Percentiles rank a stretch among this genome's conserved stretches.
phyloP scores from a whole-genome alignment of 1,284 basidiomycete genomes.

The Bjerkandera adusta region DNA sequence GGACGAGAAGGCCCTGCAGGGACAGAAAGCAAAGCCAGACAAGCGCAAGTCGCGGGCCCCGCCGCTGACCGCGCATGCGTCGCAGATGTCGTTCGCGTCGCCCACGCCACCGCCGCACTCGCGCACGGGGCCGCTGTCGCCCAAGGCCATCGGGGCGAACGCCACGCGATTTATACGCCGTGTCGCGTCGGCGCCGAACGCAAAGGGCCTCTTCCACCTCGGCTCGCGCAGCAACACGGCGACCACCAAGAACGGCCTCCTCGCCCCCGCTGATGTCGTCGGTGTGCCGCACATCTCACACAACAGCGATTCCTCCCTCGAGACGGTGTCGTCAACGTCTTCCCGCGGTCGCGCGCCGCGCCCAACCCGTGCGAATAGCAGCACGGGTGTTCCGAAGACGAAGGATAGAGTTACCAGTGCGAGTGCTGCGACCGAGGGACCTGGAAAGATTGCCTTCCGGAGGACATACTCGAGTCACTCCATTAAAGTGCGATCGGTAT shows the following conservation, averaged over 20 bases:
- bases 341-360: constrained; percentile 50
- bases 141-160: constrained; percentile 63
- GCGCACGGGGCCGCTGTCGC: constrained; percentile 47
- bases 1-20: constrained; percentile 36
- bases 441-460: constrained; percentile 76
- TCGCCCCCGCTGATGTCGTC: constrained; percentile 61
- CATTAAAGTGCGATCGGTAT: constrained; percentile 89
- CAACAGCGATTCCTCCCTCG: constrained; percentile 63
- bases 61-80: constrained; percentile 31
- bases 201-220: constrained; percentile 83
- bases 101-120: constrained; percentile 34
- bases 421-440: constrained; percentile 37
- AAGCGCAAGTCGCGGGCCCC: constrained; percentile 26
- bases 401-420: constrained; percentile 45
- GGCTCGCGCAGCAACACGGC: constrained; percentile 46
- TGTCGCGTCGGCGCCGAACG: constrained; percentile 95
- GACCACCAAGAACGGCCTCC: constrained; percentile 71
- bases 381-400: constrained; percentile 29
- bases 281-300: constrained; percentile 52
- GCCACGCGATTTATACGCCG: constrained; percentile 88
- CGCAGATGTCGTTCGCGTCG: constrained; percentile 36
- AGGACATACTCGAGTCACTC: constrained; percentile 97
- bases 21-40: constrained; percentile 55
- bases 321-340: constrained; percentile 71
- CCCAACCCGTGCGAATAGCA: constrained; percentile 23